These are phyloP conservation scores for Carex parvula DNA, from an alignment of 176 grass and related monocot species.

Conservation along the genomic window DNA sequence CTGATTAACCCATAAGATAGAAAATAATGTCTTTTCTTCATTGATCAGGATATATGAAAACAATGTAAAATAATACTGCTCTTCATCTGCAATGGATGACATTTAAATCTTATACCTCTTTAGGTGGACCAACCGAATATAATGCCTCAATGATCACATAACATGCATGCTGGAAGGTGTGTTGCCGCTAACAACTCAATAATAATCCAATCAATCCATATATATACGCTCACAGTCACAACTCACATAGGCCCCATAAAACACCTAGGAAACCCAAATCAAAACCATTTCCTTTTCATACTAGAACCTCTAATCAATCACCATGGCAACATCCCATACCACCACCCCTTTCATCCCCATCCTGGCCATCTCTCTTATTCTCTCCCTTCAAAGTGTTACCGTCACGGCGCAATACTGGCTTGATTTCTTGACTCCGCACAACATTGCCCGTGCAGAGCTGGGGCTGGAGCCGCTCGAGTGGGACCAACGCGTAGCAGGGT, in stretches of 20 bases:
- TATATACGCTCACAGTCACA: slow-evolving; percentile 18
- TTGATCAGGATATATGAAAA: not conserved
- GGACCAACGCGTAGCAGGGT: slow-evolving; percentile 46
- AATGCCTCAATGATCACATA: slow-evolving; percentile 55
- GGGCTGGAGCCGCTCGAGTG: slow-evolving; percentile 39
- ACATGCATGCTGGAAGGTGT: slow-evolving; percentile 36
- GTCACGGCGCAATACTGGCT: not conserved
- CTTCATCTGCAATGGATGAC: slow-evolving; percentile 17
- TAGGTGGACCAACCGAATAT: slow-evolving; percentile 54
- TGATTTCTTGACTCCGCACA: slow-evolving; percentile 58
- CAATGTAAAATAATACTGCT: not conserved
- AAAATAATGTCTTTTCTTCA: not conserved
- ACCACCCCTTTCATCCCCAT: not conserved
- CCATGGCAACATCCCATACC: slow-evolving; percentile 25
- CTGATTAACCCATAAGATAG: slow-evolving; percentile 1
- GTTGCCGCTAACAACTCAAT: slow-evolving; percentile 30
- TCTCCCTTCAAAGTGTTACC: not conserved
- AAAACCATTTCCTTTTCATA: not conserved
- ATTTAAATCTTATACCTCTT: slow-evolving; percentile 29
- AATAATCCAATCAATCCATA: slow-evolving; percentile 10
- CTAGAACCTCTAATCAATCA: slow-evolving; percentile 5
- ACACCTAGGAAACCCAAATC: slow-evolving; percentile 14
- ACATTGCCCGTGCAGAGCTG: slow-evolving; percentile 38
- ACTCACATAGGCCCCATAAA: not conserved
- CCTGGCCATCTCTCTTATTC: slow-evolving; percentile 21